Evolutionary conservation across 2,329 filamentous ascomycete species (phyloP).

Genomic region (Didymella pinodella): DNA sequence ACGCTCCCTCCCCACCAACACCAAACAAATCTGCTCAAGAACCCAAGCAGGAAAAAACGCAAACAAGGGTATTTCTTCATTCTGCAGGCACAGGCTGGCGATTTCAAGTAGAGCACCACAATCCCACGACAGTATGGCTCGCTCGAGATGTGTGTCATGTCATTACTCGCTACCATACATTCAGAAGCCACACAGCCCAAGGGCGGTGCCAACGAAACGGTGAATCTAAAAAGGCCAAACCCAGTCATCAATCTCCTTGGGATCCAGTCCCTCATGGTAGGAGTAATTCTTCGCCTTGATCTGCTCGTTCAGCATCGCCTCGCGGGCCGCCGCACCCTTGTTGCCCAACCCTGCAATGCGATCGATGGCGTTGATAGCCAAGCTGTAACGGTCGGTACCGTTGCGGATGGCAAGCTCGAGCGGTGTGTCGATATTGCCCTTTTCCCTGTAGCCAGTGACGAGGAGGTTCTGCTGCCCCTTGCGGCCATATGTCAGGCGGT

Average conservation of each 20-base stretch:
- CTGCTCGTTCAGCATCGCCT: slow-evolving; percentile 70
- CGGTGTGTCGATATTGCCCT: slow-evolving; percentile 84
- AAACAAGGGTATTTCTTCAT: not conserved
- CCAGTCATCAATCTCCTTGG: slow-evolving; percentile 71
- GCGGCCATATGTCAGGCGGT: slow-evolving; percentile 78
- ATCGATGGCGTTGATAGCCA: slow-evolving; percentile 80
- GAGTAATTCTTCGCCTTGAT: slow-evolving; percentile 70
- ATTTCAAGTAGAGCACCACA: not conserved
- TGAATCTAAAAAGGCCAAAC: slow-evolving; percentile 62
- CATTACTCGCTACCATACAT: slow-evolving; percentile 5
- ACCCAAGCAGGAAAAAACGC: not conserved
- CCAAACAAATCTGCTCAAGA: not conserved
- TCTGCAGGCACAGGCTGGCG: not conserved
- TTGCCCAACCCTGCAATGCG: slow-evolving; percentile 69
- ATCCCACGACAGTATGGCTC: not conserved
- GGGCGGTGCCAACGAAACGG: not conserved
- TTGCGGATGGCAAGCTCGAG: slow-evolving; percentile 81
- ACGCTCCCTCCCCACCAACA: not conserved
- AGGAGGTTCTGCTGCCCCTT: slow-evolving; percentile 72
- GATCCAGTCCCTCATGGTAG: slow-evolving; percentile 74
- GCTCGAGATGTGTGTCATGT: not conserved
- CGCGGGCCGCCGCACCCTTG: slow-evolving; percentile 67
- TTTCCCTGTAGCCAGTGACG: slow-evolving; percentile 81
- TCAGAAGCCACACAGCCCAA: not conserved
- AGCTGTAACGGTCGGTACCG: slow-evolving; percentile 76